A percentile compares a stretch with the other conserved stretches of the same genome.
These are phyloP conservation scores for Mycena polygramma DNA, from an alignment of 768 basidiomycete genomes.

Conservation along the genomic window DNA sequence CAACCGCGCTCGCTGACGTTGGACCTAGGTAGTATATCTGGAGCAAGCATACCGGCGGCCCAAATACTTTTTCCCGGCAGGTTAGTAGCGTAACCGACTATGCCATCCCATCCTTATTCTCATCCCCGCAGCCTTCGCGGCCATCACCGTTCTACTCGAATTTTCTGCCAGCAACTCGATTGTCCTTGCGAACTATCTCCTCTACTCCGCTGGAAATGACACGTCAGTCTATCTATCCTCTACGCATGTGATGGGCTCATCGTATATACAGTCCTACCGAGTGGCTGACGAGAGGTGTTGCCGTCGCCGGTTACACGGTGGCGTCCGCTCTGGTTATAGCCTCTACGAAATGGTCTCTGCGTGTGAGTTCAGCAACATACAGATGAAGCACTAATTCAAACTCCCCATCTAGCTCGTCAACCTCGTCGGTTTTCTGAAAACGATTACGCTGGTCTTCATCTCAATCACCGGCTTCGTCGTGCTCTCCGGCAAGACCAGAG, in stretches of 20 bases:
- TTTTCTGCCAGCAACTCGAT: conserved; percentile 54
- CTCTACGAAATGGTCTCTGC: conserved; percentile 53
- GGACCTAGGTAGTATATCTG: conserved; percentile 26
- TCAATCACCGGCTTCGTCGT: conserved; percentile 72
- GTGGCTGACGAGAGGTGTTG: conserved; percentile 40
- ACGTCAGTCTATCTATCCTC: background rate
- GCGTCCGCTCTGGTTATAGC: conserved; percentile 14
- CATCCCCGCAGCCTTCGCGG: conserved; percentile 49
- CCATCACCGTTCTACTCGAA: conserved; percentile 53
- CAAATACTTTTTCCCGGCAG: conserved; percentile 56
- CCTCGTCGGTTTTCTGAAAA: conserved; percentile 61
- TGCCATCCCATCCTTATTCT: background rate
- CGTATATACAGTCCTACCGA: background rate
- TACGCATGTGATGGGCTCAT: background rate
- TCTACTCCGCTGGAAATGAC: conserved; percentile 48
- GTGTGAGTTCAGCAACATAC: conserved; percentile 47
- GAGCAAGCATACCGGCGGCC: conserved; percentile 58
- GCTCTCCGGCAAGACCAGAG: conserved; percentile 66
- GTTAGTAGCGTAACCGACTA: background rate
- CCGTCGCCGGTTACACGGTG: conserved; percentile 43
- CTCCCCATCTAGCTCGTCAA: conserved; percentile 25
- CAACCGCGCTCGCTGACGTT: conserved; percentile 33
- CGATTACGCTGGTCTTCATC: conserved; percentile 61
- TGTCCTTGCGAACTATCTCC: conserved; percentile 54
- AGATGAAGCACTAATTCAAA: conserved; percentile 19